Evolutionary conservation across 1,284 basidiomycete genomes (phyloP), one percentile per base, ranked within the genome.

Genomic region (Rhizoctonia solani): DNA sequence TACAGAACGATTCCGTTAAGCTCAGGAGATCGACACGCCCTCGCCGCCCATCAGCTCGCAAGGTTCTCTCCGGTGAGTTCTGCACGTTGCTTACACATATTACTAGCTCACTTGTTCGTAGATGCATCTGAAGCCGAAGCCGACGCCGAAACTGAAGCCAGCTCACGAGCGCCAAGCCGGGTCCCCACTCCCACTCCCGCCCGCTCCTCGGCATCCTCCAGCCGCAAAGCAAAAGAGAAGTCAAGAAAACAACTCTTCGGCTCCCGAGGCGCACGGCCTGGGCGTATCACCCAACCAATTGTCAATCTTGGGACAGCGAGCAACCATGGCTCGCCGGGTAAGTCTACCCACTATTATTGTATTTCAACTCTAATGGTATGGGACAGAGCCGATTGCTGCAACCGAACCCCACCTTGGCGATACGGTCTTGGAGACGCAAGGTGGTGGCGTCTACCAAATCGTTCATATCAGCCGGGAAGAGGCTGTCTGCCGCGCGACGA

Each of bases 321-420:
- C 37, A 52, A 65, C 59, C 3, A 21, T 1, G 14, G 32, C 49
- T 41, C 49, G 59, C 52, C 37, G 59, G 23, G 59, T 65, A 25
- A 42, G 59, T 56, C 8, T 63, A 14, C 14, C n/a, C 29, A 19
- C 19, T 19, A 29, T 19, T 25, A 23, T 30, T 25, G n/a, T 19
- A 3, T 1, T 25, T 11, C 5, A 9, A 14, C 11, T n/a, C 25
- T 14, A 23, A 30, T 13, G 2, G 4, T 13, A 49, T 11, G 3
- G 5, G 32, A 4, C 16, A 59, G 56, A 59, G 30, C 56, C 44
- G 6, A 9, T 47, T 59, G n/a, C 56, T 29, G 8, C 55, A 6
- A 6, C 27, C 14, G 29, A 23, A 46, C 14, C 55, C 55, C 9
- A 42, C 9, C 42, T 9, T 41, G 41, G 25, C 41, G 19, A 58